Conservation (phyloP, 1,284 basidiomycete genomes). For the Pisolithus thermaeus region DNA sequence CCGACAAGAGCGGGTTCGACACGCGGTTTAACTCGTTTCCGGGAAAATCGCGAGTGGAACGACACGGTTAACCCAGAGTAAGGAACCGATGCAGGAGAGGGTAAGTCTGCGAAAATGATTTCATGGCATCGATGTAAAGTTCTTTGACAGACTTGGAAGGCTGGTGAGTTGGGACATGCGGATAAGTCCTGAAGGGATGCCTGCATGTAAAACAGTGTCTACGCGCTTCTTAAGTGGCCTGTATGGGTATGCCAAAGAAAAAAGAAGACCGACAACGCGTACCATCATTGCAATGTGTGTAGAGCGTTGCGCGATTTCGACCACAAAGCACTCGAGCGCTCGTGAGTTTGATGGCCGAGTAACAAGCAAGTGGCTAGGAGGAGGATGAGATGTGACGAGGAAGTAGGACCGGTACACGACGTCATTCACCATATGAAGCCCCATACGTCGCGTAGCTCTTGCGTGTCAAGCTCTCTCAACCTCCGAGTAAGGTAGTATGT, state of each 20-base stretch:
- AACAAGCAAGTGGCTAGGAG: conserved; percentile 78
- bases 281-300: conserved; percentile 93
- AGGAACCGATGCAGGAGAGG: conserved; percentile 57
- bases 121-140: conserved; percentile 92
- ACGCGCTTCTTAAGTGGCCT: conserved; percentile 11
- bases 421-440: conserved; percentile 82
- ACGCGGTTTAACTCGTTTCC: conserved; percentile 68
- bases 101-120: conserved; percentile 91
- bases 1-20: conserved; percentile 78
- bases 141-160: conserved; percentile 91
- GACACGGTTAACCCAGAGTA: conserved; percentile 54
- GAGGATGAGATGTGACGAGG: conserved; percentile 12
- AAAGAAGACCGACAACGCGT: conserved; percentile 33
- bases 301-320: conserved; percentile 80
- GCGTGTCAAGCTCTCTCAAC: conserved; percentile 69
- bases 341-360: conserved; percentile 86
- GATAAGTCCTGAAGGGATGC: conserved; percentile 87
- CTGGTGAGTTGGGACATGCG: conserved; percentile 58
- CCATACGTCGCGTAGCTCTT: conserved; percentile 92
- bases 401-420: conserved; percentile 8
- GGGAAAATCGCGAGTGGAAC: conserved; percentile 41
- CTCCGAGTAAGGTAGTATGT: conserved; percentile 91
- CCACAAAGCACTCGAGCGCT: conserved; percentile 88
- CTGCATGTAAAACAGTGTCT: conserved; percentile 99
- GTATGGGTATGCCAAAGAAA: conserved; percentile 3